Conservation (phyloP, 257 asterid species). For the Solanum lignicaule region DNA sequence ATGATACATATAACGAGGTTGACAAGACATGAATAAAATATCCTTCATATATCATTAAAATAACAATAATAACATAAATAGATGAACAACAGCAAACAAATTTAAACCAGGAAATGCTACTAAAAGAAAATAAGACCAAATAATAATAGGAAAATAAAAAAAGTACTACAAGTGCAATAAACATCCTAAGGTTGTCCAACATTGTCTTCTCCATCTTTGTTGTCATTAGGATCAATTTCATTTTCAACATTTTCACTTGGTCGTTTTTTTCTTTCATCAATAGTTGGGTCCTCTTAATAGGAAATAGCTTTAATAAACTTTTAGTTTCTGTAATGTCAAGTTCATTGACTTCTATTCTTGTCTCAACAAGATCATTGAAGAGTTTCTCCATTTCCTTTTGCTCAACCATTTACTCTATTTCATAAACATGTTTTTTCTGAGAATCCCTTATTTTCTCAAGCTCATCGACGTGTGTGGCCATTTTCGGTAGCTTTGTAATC, state of each 20-base stretch:
- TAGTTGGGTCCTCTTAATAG: not conserved
- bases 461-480: too few relatives aligned
- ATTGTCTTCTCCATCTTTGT: not conserved
- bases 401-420: not conserved
- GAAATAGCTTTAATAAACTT: not conserved
- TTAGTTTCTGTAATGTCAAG: not conserved
- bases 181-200: not conserved
- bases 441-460: not conserved
- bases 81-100: too few relatives aligned
- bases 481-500: too few relatives aligned
- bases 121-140: too few relatives aligned
- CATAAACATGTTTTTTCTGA: accelerated
- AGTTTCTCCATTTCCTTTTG: not conserved
- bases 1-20: too few relatives aligned
- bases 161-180: not conserved
- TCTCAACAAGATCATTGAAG: not conserved
- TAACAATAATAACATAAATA: not conserved
- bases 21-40: too few relatives aligned
- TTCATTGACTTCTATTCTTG: not conserved
- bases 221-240: not conserved
- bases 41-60: too few relatives aligned
- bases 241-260: not conserved
- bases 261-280: not conserved
- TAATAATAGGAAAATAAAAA: too few relatives aligned
- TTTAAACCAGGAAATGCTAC: not conserved